Conservation (phyloP, 1,284 basidiomycete species). For the Pyrrhoderma lamaoense region DNA sequence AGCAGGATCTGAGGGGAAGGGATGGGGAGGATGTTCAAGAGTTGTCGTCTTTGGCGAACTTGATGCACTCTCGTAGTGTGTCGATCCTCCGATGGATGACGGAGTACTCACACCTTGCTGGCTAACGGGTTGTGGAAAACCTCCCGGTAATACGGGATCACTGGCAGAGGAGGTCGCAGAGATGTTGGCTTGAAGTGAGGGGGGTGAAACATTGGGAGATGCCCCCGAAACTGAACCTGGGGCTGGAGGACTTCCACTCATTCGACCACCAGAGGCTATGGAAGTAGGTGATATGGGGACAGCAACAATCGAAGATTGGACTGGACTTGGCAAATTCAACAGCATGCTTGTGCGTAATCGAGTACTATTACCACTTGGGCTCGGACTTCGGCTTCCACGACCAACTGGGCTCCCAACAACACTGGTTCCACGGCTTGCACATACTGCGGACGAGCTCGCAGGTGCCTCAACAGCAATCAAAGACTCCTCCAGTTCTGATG, state of each 20-base stretch:
- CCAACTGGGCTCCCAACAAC: conserved; percentile 13
- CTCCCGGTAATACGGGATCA: conserved; percentile 2
- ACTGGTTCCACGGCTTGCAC: conserved; percentile 4
- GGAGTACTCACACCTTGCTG: conserved; percentile 17
- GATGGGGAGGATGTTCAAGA: conserved; percentile 22
- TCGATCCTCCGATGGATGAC: conserved; percentile 21
- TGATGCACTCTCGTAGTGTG: conserved; percentile 17
- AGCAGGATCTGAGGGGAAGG: conserved; percentile 17
- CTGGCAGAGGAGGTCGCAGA: neutral
- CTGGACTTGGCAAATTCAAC: conserved; percentile 34
- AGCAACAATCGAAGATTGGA: conserved; percentile 12
- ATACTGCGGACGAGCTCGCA: neutral
- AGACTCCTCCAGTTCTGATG: conserved; percentile 51
- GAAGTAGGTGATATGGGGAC: conserved; percentile 10
- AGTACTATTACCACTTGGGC: conserved; percentile 33
- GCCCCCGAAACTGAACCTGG: neutral
- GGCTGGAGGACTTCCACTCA: conserved; percentile 8
- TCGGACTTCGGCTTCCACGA: conserved; percentile 42
- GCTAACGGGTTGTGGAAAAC: conserved; percentile 2
- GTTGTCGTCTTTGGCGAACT: conserved; percentile 22
- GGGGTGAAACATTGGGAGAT: conserved; percentile 5
- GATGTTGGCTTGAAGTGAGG: conserved; percentile 10
- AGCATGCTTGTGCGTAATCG: conserved; percentile 35
- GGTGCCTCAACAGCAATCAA: conserved; percentile 24
- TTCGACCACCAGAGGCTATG: conserved; percentile 4